Evolutionary conservation across 495 filamentous ascomycete species (phyloP).

Genomic region (Tuber calosporum): DNA sequence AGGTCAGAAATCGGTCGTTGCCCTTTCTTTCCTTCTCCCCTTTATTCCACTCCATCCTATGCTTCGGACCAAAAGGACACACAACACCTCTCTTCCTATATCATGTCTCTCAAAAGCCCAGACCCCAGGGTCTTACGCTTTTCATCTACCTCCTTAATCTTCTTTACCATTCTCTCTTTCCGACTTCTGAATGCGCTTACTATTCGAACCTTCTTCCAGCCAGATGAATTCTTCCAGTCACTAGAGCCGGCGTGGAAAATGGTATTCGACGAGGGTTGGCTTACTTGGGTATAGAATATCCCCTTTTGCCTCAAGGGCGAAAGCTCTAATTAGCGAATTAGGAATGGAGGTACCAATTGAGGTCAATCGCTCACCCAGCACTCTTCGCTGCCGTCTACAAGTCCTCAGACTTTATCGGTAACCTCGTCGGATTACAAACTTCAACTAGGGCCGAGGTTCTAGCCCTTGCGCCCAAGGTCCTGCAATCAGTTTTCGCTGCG

Average conservation of each 20-base stretch:
- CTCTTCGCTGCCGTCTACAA: conserved; percentile 75
- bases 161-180: conserved; percentile 62
- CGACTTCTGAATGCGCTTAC: conserved; percentile 79
- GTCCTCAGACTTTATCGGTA: conserved; percentile 50
- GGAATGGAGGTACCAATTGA: conserved; percentile 90
- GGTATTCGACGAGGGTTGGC: conserved; percentile 85
- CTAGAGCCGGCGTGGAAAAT: conserved; percentile 91
- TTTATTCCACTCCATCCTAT: background rate
- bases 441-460: conserved; percentile 56
- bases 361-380: conserved; percentile 84
- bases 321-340: conserved; percentile 41
- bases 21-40: background rate
- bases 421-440: conserved; percentile 47
- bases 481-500: conserved; percentile 72
- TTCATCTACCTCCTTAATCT: conserved; percentile 43
- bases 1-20: background rate
- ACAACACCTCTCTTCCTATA: background rate
- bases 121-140: conserved; percentile 17
- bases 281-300: conserved; percentile 72
- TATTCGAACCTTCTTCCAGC: conserved; percentile 93
- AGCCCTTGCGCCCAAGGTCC: conserved; percentile 61
- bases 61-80: background rate
- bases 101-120: conserved; percentile 21
- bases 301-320: conserved; percentile 8
- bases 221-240: conserved; percentile 97